Evolutionary conservation across 202 grass and related monocot species (phyloP).

Genomic region (Carex sylvatica): DNA sequence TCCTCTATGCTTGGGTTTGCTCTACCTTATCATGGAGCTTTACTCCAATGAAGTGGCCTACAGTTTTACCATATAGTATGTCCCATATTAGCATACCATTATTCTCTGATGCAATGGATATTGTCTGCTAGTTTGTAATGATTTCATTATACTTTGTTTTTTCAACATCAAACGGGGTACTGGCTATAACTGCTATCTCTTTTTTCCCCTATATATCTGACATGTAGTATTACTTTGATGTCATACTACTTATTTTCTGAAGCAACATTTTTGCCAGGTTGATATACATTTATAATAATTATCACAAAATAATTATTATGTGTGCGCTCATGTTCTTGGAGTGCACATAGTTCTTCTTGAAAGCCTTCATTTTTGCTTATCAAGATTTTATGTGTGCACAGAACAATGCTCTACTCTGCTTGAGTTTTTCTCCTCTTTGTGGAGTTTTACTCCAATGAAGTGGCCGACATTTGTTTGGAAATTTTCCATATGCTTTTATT

Average conservation of each 20-base stretch:
- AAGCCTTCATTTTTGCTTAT: conserved; percentile 23
- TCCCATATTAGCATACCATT: neutral
- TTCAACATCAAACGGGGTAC: neutral
- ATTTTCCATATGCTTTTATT: neutral
- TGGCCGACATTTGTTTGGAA: conserved; percentile 24
- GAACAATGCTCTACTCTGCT: conserved; percentile 32
- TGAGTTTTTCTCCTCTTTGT: conserved; percentile 33
- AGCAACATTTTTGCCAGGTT: neutral
- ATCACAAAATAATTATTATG: neutral
- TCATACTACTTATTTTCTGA: neutral
- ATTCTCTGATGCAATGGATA: neutral
- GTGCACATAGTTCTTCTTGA: conserved; percentile 40
- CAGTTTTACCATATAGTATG: neutral
- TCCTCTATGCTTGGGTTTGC: conserved; percentile 36
- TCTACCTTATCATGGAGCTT: conserved; percentile 30
- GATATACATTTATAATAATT: neutral
- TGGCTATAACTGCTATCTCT: neutral
- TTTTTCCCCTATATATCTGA: neutral
- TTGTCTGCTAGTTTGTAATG: neutral
- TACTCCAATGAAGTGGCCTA: conserved; percentile 36
- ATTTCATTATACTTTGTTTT: neutral
- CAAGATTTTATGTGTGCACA: conserved; percentile 46
- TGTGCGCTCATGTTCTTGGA: neutral
- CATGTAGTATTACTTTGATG: neutral
- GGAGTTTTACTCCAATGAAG: conserved; percentile 44